Percentiles rank a stretch among this genome's conserved stretches.
These are phyloP conservation scores for Urochloa ruziziensis DNA, from an alignment of 176 grass and related monocot species.

Conservation along the genomic window DNA sequence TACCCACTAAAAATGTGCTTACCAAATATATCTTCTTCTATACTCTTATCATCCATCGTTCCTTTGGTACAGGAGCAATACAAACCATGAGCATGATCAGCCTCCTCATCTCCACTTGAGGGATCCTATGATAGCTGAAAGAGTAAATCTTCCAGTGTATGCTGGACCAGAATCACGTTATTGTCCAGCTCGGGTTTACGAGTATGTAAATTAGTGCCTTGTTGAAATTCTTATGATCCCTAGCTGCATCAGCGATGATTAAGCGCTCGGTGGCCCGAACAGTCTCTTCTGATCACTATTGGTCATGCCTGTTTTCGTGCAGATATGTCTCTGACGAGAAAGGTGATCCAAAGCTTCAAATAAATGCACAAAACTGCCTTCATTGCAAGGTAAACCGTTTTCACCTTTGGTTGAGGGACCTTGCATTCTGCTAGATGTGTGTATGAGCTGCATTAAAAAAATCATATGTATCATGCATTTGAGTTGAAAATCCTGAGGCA, in stretches of 20 bases:
- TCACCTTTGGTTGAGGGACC: background rate
- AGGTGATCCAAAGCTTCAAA: slow-evolving; percentile 69
- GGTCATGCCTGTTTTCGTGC: background rate
- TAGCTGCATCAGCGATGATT: background rate
- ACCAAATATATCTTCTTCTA: background rate
- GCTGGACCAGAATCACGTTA: slow-evolving; percentile 80
- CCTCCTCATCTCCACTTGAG: slow-evolving; percentile 86
- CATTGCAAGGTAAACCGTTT: slow-evolving; percentile 75
- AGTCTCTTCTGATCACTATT: background rate
- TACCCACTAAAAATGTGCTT: background rate
- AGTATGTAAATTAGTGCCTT: slow-evolving; percentile 50
- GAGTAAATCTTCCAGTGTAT: slow-evolving; percentile 78
- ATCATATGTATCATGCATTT: background rate
- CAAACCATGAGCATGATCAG: slow-evolving; percentile 99
- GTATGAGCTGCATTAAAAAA: background rate
- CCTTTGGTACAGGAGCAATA: slow-evolving; percentile 76
- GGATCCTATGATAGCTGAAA: slow-evolving; percentile 63
- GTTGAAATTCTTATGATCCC: background rate
- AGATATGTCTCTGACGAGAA: slow-evolving; percentile 81
- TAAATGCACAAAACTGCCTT: slow-evolving; percentile 97
- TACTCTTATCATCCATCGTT: background rate
- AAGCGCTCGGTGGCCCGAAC: background rate
- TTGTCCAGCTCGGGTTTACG: slow-evolving; percentile 94
- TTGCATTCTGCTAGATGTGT: background rate
- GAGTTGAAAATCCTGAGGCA: background rate